These are phyloP conservation scores for Lasiodiplodia sp. DNA, from an alignment of 2,329 filamentous ascomycete genomes.

Conservation along the genomic window DNA sequence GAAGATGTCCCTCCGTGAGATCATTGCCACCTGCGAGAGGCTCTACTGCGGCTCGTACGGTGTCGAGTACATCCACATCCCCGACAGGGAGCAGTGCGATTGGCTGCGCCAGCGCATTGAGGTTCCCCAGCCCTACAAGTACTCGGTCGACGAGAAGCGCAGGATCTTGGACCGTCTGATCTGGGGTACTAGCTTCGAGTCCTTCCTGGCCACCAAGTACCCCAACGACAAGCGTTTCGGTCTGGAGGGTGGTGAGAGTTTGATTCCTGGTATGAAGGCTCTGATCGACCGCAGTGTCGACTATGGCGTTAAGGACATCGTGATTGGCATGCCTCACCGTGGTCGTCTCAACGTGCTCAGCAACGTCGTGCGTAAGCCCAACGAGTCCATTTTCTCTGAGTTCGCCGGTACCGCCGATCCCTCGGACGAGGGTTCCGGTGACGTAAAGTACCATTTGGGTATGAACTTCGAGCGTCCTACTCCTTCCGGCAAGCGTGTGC, in stretches of 20 bases:
- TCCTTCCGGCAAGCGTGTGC: conserved; percentile 98
- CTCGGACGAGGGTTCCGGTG: conserved; percentile 94
- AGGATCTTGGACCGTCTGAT: conserved; percentile 96
- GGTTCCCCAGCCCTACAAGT: conserved; percentile 93
- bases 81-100: conserved; percentile 95
- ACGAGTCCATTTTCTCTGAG: conserved; percentile 99
- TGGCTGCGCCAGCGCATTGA: conserved; percentile 97
- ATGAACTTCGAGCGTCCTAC: conserved; percentile 99
- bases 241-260: conserved; percentile 93
- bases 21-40: conserved; percentile 89
- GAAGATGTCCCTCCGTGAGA: conserved; percentile 97
- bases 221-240: conserved; percentile 99
- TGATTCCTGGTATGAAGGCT: conserved; percentile 99
- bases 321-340: conserved; percentile 99
- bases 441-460: conserved; percentile 99
- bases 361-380: conserved; percentile 98
- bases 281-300: conserved; percentile 98
- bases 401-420: conserved; percentile 88
- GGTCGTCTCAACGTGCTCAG: conserved; percentile 96
- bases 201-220: conserved; percentile 95
- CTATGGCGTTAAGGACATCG: conserved; percentile 97
- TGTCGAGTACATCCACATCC: conserved; percentile 98
- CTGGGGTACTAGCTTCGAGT: conserved; percentile 97
- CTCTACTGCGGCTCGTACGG: conserved; percentile 98
- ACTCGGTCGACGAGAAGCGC: conserved; percentile 97